Evolutionary conservation across 768 basidiomycete genomes (phyloP), one percentile per base, ranked within the genome.

Genomic region (Tubosaeta brunneosetosa): DNA sequence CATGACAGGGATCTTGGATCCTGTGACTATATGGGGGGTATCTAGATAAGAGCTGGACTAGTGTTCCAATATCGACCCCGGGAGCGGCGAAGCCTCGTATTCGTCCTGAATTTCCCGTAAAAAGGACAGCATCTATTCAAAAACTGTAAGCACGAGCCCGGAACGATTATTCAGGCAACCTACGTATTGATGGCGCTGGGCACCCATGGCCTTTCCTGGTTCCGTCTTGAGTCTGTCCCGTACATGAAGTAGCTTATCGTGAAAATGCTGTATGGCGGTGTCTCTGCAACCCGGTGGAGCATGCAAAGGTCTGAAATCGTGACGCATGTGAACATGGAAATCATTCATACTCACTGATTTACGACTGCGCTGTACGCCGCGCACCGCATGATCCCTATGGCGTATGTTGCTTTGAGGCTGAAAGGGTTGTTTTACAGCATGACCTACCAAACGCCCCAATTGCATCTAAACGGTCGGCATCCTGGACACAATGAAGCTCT

Each of bases 171-270:
- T 12, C 26, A 13, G 29, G n/a, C 37, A 7, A 67, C 78, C 54
- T 57, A 92, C 91, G 47, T 86, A 72, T 59, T 80, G 71, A 64
- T 94, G 92, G 58, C 92, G 74, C 58, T 78, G 83, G 53, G 78
- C 75, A 22, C 89, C 91, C 66, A 91, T 70, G 51, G 65, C 62
- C 62, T 78, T 84, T 4, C 89, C 93, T 3, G 77, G 76, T 9
- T 73, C 78, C 0, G 92, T 95, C 73, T 94, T 94, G 55, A 94
- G 80, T 55, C 81, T 74, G 43, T 81, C 82, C 37, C 73, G 76
- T 52, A 95, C 88, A 51, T 82, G 79, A 26, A 94, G 66, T 32
- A 95, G 76, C 68, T 94, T 95, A 60, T 92, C 89, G 58, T 91
- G 72, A 64, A 94, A 95, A 63, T 95, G 93, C 52, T 82, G 79